phyloP scores from a whole-genome alignment of 345 rosid species.

The Microthlaspi erraticum region DNA sequence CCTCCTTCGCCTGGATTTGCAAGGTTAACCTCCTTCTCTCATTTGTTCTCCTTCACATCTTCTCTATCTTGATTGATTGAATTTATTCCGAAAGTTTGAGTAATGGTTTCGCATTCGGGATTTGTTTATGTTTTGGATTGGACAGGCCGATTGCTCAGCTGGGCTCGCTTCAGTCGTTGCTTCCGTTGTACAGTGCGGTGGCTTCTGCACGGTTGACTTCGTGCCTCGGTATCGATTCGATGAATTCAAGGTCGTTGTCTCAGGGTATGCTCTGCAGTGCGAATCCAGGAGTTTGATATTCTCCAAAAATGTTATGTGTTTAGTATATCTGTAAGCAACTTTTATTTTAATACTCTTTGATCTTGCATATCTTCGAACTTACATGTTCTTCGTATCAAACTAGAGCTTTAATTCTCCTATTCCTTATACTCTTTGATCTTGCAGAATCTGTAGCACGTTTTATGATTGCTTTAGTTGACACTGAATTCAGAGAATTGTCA shows the following conservation, averaged over 20 bases:
- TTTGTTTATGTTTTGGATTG: conserved; percentile 23
- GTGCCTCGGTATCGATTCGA: conserved; percentile 82
- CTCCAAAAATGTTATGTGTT: conserved; percentile 60
- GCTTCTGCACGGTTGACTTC: conserved; percentile 88
- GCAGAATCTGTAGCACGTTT: conserved; percentile 5
- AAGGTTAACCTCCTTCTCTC: conserved; percentile 47
- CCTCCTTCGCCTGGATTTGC: conserved; percentile 54
- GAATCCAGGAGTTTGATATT: conserved; percentile 92
- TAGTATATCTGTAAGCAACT: conserved; percentile 69
- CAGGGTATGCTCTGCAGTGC: conserved; percentile 99
- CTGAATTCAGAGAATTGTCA: not conserved
- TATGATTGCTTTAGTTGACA: not conserved
- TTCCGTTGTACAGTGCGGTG: conserved; percentile 80
- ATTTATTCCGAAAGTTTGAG: too few species aligned
- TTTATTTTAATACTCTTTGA: conserved; percentile 42
- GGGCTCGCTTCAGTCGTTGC: conserved; percentile 80
- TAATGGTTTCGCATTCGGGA: not conserved
- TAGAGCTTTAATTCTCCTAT: not conserved
- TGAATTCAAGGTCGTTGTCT: conserved; percentile 81
- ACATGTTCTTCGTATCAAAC: conserved; percentile 2
- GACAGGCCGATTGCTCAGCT: conserved; percentile 66
- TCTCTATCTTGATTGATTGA: too few species aligned
- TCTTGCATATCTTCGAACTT: conserved; percentile 21
- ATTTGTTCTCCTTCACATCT: not conserved
- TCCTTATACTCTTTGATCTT: not conserved